Evolutionary conservation across 176 grass and related monocot genomes (phyloP).

Genomic region (Cenchrus fungigraminus): DNA sequence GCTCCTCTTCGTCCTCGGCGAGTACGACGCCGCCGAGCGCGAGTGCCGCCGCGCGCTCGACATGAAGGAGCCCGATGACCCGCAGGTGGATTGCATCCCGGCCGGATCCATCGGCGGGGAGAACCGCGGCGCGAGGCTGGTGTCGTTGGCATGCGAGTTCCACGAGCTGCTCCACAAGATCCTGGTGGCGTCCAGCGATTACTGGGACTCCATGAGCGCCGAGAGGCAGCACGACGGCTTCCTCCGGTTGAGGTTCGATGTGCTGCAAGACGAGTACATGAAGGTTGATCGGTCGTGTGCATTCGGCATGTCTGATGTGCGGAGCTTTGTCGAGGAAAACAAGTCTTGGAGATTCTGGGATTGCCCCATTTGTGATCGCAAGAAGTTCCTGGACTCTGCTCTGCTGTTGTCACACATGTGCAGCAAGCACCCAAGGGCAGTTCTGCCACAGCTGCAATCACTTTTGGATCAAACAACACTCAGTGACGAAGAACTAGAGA

Average conservation of each 20-base stretch:
- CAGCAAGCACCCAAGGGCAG: conserved; percentile 32
- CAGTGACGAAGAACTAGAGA: neutral
- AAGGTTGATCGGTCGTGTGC: neutral
- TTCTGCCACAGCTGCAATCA: conserved; percentile 35
- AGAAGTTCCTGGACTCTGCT: conserved; percentile 14
- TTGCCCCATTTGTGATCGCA: conserved; percentile 39
- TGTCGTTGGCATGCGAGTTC: conserved; percentile 7
- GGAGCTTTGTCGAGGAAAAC: conserved; percentile 20
- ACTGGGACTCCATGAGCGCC: conserved; percentile 40
- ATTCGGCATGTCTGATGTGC: neutral
- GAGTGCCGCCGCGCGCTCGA: conserved; percentile 33
- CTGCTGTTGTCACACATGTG: conserved; percentile 42
- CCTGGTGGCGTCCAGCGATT: neutral
- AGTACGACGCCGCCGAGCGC: conserved; percentile 27
- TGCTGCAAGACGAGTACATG: conserved; percentile 14
- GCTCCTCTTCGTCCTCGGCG: conserved; percentile 37
- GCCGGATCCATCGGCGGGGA: conserved; percentile 25
- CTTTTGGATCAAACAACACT: conserved; percentile 26
- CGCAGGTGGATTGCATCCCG: conserved; percentile 31
- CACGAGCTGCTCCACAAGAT: conserved; percentile 31
- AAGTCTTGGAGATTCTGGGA: conserved; percentile 38
- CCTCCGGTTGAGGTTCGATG: conserved; percentile 6
- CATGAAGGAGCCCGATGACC: conserved; percentile 31
- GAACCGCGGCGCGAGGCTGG: neutral
- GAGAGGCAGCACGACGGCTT: conserved; percentile 21